phyloP scores from a whole-genome alignment of 2,329 filamentous ascomycete species.

The Penicillium nordicum region DNA sequence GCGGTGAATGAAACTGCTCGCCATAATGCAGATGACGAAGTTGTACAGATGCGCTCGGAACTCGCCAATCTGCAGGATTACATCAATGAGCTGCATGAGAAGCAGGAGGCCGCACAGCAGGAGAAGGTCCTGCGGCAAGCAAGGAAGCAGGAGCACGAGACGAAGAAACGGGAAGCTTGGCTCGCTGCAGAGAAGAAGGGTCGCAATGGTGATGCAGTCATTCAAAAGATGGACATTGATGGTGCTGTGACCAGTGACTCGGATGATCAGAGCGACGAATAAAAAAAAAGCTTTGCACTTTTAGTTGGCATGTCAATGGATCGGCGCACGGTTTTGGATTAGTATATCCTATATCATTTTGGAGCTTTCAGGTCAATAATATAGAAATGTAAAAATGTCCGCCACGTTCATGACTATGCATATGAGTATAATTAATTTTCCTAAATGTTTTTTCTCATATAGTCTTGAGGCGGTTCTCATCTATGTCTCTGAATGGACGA shows the following conservation, averaged over 20 bases:
- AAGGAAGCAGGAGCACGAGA: conserved; percentile 40
- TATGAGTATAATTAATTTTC: not conserved
- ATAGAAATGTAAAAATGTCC: not conserved
- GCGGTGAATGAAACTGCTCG: conserved; percentile 37
- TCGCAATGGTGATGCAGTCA: conserved; percentile 39
- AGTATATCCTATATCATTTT: conserved; percentile 6
- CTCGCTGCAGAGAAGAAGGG: conserved; percentile 46
- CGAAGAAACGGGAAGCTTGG: conserved; percentile 43
- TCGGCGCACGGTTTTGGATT: conserved; percentile 8
- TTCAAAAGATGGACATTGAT: conserved; percentile 40
- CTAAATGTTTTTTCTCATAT: not conserved
- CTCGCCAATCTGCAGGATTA: conserved; percentile 37
- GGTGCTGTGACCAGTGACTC: conserved; percentile 32
- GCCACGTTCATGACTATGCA: not conserved
- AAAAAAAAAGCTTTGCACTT: conserved; percentile 7
- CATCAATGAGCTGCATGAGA: conserved; percentile 39
- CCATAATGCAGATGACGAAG: conserved; percentile 34
- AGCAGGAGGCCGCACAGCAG: conserved; percentile 34
- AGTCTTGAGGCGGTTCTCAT: not conserved
- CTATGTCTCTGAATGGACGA: not conserved
- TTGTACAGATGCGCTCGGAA: conserved; percentile 36
- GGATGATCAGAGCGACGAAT: conserved; percentile 38
- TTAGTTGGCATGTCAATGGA: conserved; percentile 4
- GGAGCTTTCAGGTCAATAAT: conserved; percentile 2
- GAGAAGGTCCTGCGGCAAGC: conserved; percentile 34